Conservation (phyloP, 1,284 basidiomycete species). For the Quambalaria eucalypti region DNA sequence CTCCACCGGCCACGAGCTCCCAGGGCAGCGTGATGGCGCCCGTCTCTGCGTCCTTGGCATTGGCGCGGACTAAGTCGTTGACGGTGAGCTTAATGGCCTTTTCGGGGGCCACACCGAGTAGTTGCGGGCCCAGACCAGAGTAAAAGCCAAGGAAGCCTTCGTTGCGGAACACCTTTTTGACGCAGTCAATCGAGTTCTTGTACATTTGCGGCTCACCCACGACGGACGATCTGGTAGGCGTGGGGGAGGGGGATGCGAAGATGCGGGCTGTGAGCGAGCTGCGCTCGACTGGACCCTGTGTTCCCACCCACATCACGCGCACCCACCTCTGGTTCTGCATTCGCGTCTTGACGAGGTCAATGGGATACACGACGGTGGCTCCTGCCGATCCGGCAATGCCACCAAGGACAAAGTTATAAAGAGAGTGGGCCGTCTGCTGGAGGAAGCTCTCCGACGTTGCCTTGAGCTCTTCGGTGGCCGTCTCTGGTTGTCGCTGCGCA, state of each 20-base stretch:
- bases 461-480: conserved; percentile 6
- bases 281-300: too few species aligned
- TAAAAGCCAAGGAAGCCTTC: conserved; percentile 92
- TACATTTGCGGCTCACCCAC: conserved; percentile 46
- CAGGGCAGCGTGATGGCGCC: conserved; percentile 76
- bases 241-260: too few species aligned
- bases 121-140: conserved; percentile 85
- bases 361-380: conserved; percentile 85
- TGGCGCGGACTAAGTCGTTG: conserved; percentile 79
- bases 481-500: neutral
- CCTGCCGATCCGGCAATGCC: conserved; percentile 83
- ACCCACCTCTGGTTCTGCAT: conserved; percentile 93
- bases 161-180: conserved; percentile 84
- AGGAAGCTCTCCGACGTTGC: conserved; percentile 7
- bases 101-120: conserved; percentile 94
- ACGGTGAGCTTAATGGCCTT: conserved; percentile 92
- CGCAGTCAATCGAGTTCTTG: conserved; percentile 61
- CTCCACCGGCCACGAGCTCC: conserved; percentile 85
- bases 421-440: conserved; percentile 39
- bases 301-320: too few species aligned
- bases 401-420: conserved; percentile 80
- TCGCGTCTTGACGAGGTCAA: conserved; percentile 75
- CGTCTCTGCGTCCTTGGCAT: conserved; percentile 83
- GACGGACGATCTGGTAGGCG: conserved; percentile 33
- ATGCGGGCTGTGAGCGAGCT: too few species aligned